phyloP scores from a whole-genome alignment of 2,329 filamentous ascomycete genomes.

The Botrytis galanthina region DNA sequence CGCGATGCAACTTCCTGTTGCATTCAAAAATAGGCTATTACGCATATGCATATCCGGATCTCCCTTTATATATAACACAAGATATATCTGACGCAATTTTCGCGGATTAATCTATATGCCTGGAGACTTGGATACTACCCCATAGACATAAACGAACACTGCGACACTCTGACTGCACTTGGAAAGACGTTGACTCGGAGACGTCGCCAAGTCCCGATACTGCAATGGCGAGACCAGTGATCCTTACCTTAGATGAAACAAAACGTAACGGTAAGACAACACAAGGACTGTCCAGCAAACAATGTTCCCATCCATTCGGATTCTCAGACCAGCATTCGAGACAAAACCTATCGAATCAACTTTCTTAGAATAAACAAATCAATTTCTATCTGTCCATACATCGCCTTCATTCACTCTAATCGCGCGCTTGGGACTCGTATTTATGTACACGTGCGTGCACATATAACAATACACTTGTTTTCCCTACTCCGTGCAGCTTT shows the following conservation, averaged over 20 bases:
- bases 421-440: constrained; percentile 7
- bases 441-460: constrained; percentile 7
- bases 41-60: neutral
- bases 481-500: neutral
- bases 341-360: neutral
- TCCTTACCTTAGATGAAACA: neutral
- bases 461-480: neutral
- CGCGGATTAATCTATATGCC: neutral
- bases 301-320: neutral
- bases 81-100: neutral
- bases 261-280: neutral
- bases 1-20: neutral
- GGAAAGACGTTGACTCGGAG: neutral
- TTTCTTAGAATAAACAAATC: neutral
- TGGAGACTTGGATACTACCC: neutral
- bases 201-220: neutral
- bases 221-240: neutral
- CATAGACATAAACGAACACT: neutral
- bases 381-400: neutral
- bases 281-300: neutral
- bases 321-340: neutral
- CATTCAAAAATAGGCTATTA: neutral
- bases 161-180: neutral
- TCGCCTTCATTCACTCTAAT: neutral
- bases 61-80: neutral